phyloP scores from a whole-genome alignment of 495 filamentous ascomycete genomes.

The Penicillium atrosanguineum region DNA sequence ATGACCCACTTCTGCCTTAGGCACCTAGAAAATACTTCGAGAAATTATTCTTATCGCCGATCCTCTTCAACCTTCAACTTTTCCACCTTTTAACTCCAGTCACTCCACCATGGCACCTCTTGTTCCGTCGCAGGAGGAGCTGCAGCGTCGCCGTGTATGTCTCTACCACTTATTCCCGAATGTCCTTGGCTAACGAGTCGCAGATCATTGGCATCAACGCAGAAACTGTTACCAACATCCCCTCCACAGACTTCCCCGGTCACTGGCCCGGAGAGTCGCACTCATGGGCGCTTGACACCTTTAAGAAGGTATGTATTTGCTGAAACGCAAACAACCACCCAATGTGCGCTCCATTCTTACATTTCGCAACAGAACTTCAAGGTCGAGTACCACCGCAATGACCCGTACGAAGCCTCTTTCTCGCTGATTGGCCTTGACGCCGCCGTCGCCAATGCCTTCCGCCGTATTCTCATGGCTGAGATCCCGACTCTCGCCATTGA shows the following conservation, averaged over 20 bases:
- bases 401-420: conserved; percentile 72
- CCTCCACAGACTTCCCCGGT: conserved; percentile 84
- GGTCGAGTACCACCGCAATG: conserved; percentile 81
- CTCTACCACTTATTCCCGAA: not conserved
- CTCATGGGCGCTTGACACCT: conserved; percentile 75
- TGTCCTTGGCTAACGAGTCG: conserved; percentile 8
- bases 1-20: conserved; percentile 24
- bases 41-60: conserved; percentile 39
- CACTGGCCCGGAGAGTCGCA: conserved; percentile 91
- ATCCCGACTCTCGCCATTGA: conserved; percentile 94
- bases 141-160: conserved; percentile 49
- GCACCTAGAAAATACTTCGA: conserved; percentile 32
- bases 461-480: conserved; percentile 93
- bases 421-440: conserved; percentile 91
- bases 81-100: conserved; percentile 15
- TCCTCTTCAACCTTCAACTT: conserved; percentile 33
- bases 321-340: not conserved
- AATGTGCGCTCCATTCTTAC: conserved; percentile 8
- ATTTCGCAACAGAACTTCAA: conserved; percentile 51
- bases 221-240: conserved; percentile 84
- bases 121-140: conserved; percentile 47
- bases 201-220: conserved; percentile 82
- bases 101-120: conserved; percentile 46
- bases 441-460: conserved; percentile 94
- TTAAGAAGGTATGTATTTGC: conserved; percentile 51